These are phyloP conservation scores for Paecilomyces sp. DNA, from an alignment of 2,329 filamentous ascomycete genomes.

Conservation along the genomic window DNA sequence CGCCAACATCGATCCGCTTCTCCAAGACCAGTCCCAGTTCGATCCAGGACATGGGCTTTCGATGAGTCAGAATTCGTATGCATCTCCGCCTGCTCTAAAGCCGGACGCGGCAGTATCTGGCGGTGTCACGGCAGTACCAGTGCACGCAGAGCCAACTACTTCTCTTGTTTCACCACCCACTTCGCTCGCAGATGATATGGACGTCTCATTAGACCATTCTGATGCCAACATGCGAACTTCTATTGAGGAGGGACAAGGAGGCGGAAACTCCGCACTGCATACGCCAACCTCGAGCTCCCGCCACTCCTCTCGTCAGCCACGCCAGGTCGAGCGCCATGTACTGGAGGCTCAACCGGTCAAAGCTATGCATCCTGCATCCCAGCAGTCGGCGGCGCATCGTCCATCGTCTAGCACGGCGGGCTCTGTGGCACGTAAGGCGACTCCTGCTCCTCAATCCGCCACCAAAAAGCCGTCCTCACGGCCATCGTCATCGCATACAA, in stretches of 20 bases:
- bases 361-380: constrained; percentile 15
- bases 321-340: constrained; percentile 32
- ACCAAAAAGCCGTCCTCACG: constrained; percentile 27
- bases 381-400: constrained; percentile 15
- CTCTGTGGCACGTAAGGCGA: constrained; percentile 15
- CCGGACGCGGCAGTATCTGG: constrained; percentile 23
- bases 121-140: constrained; percentile 18
- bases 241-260: constrained; percentile 16
- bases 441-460: constrained; percentile 19
- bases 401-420: constrained; percentile 13
- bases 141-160: constrained; percentile 24
- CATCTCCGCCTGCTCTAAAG: constrained; percentile 30
- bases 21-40: not conserved
- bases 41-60: constrained; percentile 12
- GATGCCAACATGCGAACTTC: constrained; percentile 21
- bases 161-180: constrained; percentile 39
- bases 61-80: constrained; percentile 23
- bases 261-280: constrained; percentile 21
- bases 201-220: constrained; percentile 17
- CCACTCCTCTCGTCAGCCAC: constrained; percentile 38
- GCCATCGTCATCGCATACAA: constrained; percentile 30
- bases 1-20: not conserved
- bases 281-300: constrained; percentile 36
- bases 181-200: constrained; percentile 35
- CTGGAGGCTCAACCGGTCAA: constrained; percentile 24